Evolutionary conservation across 1,139 yeast species (phyloP).

Genomic region (Lodderomyces jiufengensis): DNA sequence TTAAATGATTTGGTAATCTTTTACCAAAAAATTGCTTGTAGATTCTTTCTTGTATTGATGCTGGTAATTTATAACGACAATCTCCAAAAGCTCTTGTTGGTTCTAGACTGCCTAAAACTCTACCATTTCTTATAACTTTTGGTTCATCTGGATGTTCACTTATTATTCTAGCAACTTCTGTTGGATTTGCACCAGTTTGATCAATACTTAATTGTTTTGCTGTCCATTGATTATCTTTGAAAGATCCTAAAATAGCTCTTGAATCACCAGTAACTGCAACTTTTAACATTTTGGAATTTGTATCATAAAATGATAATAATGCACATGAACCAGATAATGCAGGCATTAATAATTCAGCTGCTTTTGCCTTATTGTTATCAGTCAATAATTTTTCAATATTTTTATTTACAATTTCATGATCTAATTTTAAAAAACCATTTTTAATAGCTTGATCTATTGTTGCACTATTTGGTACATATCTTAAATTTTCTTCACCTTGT

Average conservation of each 20-base stretch:
- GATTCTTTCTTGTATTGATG: constrained; percentile 67
- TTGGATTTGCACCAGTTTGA: constrained; percentile 90
- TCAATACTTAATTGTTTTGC: constrained; percentile 84
- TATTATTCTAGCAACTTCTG: constrained; percentile 80
- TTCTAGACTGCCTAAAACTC: constrained; percentile 91
- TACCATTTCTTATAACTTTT: constrained; percentile 76
- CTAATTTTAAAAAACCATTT: constrained; percentile 77
- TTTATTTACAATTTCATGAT: constrained; percentile 79
- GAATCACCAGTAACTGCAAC: constrained; percentile 98
- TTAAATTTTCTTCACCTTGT: constrained; percentile 44
- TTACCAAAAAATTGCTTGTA: constrained; percentile 82
- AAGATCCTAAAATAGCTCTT: constrained; percentile 81
- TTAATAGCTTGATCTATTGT: constrained; percentile 76
- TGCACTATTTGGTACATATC: constrained; percentile 60
- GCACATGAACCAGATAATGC: constrained; percentile 97
- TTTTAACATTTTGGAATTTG: constrained; percentile 64
- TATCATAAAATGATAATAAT: constrained; percentile 79
- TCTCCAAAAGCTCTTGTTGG: constrained; percentile 98
- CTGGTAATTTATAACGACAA: constrained; percentile 82
- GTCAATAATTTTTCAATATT: constrained; percentile 67
- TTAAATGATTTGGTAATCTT: constrained; percentile 69
- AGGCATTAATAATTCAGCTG: constrained; percentile 78
- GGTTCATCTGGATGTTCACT: constrained; percentile 92
- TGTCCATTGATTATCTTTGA: constrained; percentile 74
- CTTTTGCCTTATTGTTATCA: constrained; percentile 56